Evolutionary conservation across 345 rosid species (phyloP), one percentile per base, ranked within the genome.

Genomic region (Bretschneidera sinensis): DNA sequence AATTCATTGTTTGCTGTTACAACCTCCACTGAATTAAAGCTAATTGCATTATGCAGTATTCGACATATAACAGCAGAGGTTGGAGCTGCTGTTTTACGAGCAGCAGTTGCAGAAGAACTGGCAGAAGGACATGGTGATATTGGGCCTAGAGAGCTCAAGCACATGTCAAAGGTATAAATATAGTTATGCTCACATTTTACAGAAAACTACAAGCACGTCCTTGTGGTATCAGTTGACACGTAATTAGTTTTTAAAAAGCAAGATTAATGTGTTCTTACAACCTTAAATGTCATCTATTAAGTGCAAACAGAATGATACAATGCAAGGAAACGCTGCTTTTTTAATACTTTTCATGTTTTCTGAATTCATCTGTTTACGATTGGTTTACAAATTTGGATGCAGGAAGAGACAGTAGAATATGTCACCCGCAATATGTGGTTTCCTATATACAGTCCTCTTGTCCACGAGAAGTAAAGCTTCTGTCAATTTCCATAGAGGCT

Each of bases 31-130:
- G 11, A 14, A 4, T 39, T 39, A 39, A 5, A 4, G 45, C 11
- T 39, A 39, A 4, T 39, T 39, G 45, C 16, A 39, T 57, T 47
- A 66, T 78, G 79, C 92, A 94, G 99, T 64, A 94, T 94, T 60
- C 81, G 99, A 60, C 78, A 94, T 66, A 86, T 94, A 55, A 90
- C 96, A 17, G 89, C 92, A 5, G 92, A 90, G 77, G 99, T 94
- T 7, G 96, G 95, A 48, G 92, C 99, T 9, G 92, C 99, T 51
- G 99, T 94, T 73, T 50, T 94, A 60, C 79, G 76, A 71, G 85
- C 99, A 64, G 96, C 99, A 4, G 85, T 89, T 51, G 73, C 75
- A 17, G 97, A 90, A 66, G 86, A 71, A 54, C 18, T 86, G 57
- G 99, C 92, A 6, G 96, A 94, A 74, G 99, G 99, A 45, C 85